A percentile compares a stretch with the other conserved stretches of the same genome.
Evolutionary conservation across 2,329 filamentous ascomycete genomes (phyloP).

Genomic region (Hypomyces rosellus): DNA sequence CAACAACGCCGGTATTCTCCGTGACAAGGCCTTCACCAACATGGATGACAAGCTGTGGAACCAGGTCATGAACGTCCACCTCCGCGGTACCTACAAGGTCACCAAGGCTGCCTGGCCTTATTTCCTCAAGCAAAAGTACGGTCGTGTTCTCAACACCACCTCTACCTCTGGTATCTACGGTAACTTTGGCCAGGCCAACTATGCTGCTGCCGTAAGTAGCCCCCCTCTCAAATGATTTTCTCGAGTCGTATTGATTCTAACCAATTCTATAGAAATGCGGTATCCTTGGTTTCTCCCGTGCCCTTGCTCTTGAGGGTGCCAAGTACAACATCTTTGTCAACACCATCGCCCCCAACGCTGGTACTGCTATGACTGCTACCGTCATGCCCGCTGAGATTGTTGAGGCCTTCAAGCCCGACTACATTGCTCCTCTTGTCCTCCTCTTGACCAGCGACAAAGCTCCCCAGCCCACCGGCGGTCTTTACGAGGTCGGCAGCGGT

Average conservation of each 20-base stretch:
- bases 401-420: constrained; percentile 98
- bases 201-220: constrained; percentile 70
- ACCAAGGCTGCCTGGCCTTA: constrained; percentile 97
- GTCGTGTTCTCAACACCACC: constrained; percentile 92
- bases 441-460: constrained; percentile 80
- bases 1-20: constrained; percentile 97
- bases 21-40: constrained; percentile 96
- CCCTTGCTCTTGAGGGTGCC: constrained; percentile 83
- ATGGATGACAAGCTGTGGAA: constrained; percentile 96
- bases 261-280: constrained; percentile 60
- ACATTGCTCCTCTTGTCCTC: constrained; percentile 88
- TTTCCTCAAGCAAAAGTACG: constrained; percentile 98
- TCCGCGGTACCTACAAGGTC: constrained; percentile 91
- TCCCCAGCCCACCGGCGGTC: constrained; percentile 74
- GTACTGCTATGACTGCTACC: constrained; percentile 88
- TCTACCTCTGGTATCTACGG: constrained; percentile 97
- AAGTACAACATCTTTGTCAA: constrained; percentile 99
- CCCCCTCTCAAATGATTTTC: not conserved
- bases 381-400: constrained; percentile 97
- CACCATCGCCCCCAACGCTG: constrained; percentile 95
- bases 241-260: not conserved
- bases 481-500: constrained; percentile 93
- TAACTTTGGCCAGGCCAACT: constrained; percentile 98
- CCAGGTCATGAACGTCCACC: constrained; percentile 84
- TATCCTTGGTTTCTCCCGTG: constrained; percentile 91